Conservation (phyloP, 345 rosid species). For the Hibiscus tridactylites region DNA sequence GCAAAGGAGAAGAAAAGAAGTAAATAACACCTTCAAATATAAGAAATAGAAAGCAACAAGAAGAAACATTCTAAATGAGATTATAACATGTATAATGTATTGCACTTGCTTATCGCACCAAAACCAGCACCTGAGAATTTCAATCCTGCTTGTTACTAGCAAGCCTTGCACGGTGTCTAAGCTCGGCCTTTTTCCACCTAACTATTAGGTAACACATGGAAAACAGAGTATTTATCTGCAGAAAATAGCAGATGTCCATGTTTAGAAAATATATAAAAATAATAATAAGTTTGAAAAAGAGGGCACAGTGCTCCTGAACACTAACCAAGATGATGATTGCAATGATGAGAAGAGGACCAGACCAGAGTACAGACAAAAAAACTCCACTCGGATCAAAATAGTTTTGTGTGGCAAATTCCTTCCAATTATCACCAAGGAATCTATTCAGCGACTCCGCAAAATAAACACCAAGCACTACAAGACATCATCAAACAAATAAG, state of each 20-base stretch:
- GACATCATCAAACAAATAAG: conserved; percentile 9
- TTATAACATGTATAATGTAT: background rate
- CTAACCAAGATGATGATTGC: conserved; percentile 79
- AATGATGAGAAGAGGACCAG: conserved; percentile 81
- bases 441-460: conserved; percentile 75
- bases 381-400: conserved; percentile 87
- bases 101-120: background rate
- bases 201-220: conserved; percentile 74
- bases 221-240: conserved; percentile 80
- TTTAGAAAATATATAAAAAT: background rate
- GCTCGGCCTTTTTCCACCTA: conserved; percentile 93
- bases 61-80: background rate
- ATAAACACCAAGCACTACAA: conserved; percentile 84
- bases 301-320: conserved; percentile 1
- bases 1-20: background rate
- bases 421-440: conserved; percentile 61
- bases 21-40: background rate
- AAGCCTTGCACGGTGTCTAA: conserved; percentile 77
- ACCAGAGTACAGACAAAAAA: conserved; percentile 83
- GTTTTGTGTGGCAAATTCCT: conserved; percentile 77
- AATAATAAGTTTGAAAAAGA: background rate
- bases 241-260: background rate
- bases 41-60: background rate
- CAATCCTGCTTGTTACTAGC: conserved; percentile 71
- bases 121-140: background rate